Conservation (phyloP, 2,329 filamentous ascomycete species). For the Cercospora zeae-maydis region DNA sequence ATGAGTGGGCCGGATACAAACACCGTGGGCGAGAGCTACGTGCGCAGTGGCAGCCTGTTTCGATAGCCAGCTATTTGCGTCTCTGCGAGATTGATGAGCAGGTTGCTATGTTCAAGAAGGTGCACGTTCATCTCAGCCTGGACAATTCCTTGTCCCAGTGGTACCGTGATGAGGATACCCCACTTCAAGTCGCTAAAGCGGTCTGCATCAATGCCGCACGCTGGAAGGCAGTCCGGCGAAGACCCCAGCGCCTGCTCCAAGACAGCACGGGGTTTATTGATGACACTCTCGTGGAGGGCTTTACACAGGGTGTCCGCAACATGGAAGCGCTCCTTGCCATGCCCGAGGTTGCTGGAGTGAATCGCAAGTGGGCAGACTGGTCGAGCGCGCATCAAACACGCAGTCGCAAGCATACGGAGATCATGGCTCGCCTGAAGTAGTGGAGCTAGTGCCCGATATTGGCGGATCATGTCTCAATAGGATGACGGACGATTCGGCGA, state of each 20-base stretch:
- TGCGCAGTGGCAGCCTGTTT: no score
- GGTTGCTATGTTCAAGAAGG: background rate
- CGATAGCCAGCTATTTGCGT: no score
- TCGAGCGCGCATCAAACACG: background rate
- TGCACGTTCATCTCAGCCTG: background rate
- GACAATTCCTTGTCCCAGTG: background rate
- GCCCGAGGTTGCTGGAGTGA: background rate
- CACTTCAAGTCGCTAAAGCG: background rate
- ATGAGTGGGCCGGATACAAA: background rate
- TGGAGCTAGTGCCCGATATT: no score
- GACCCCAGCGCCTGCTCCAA: no score
- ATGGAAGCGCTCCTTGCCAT: background rate
- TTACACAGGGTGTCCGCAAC: background rate
- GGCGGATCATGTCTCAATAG: no score
- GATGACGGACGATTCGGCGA: no score
- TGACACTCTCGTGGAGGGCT: background rate
- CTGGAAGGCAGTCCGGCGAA: no score
- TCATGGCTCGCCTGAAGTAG: background rate
- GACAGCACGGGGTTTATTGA: background rate
- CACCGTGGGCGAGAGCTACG: background rate
- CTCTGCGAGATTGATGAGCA: background rate
- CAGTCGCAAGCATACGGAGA: background rate
- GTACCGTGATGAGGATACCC: background rate
- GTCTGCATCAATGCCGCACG: background rate
- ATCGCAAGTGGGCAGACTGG: background rate